These are phyloP conservation scores for Botryosphaeria dothidea DNA, from an alignment of 2,329 filamentous ascomycete genomes.

Conservation along the genomic window DNA sequence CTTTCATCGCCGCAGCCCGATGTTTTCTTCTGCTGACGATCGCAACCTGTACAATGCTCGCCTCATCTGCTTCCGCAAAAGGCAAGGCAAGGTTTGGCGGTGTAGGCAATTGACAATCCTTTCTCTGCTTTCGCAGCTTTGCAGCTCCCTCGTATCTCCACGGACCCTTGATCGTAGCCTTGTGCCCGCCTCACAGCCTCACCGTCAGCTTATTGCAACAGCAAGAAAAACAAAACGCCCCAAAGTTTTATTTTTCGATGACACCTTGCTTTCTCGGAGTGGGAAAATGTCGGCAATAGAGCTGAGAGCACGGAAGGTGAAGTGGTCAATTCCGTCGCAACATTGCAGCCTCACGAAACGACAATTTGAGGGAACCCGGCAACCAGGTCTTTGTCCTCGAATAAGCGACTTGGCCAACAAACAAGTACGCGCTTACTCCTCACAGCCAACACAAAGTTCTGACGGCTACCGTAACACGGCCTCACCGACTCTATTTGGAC, in stretches of 20 bases:
- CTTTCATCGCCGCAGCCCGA: background rate
- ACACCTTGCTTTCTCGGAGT: background rate
- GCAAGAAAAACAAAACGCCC: background rate
- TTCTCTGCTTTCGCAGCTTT: slow-evolving; percentile 13
- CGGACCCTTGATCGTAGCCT: background rate
- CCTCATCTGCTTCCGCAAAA: background rate
- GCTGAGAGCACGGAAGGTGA: too few relatives aligned
- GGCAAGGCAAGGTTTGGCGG: background rate
- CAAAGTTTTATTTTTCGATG: background rate
- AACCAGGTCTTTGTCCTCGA: slow-evolving; percentile 8
- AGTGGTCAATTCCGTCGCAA: background rate
- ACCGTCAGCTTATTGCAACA: background rate
- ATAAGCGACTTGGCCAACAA: background rate
- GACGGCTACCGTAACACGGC: slow-evolving; percentile 10
- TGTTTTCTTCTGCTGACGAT: background rate
- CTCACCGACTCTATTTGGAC: slow-evolving; percentile 2
- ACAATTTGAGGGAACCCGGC: background rate
- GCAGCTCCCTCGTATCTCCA: slow-evolving; percentile 9
- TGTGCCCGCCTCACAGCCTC: slow-evolving; percentile 7
- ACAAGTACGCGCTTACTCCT: background rate
- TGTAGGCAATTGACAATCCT: slow-evolving; percentile 14
- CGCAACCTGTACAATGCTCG: background rate
- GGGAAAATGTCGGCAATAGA: background rate
- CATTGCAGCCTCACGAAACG: background rate
- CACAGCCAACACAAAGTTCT: slow-evolving; percentile 6